phyloP scores from a whole-genome alignment of 2,329 filamentous ascomycete genomes.

The Botryotinia convoluta region DNA sequence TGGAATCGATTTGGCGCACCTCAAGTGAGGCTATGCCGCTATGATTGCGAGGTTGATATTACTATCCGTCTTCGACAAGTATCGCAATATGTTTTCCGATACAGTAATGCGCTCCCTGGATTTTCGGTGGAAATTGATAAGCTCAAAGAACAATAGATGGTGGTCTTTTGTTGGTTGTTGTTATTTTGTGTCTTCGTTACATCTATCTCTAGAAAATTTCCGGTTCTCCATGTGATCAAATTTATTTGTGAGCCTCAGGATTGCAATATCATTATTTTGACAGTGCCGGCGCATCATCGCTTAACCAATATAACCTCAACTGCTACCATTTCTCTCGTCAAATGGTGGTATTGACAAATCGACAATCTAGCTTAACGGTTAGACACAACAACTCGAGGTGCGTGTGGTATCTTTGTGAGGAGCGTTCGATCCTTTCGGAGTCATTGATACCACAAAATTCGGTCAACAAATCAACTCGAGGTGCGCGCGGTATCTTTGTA shows the following conservation, averaged over 20 bases:
- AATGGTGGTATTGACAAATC: slow-evolving; percentile 10
- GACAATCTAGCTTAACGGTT: neutral
- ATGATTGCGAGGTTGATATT: neutral
- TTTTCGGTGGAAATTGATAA: neutral
- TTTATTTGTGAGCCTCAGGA: neutral
- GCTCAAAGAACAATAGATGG: neutral
- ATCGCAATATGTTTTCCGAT: neutral
- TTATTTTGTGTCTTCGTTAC: neutral
- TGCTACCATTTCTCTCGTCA: neutral
- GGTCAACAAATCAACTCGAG: too few relatives aligned
- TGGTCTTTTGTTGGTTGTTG: neutral
- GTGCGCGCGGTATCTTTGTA: slow-evolving; percentile 1
- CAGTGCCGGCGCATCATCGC: neutral
- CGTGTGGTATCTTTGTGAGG: slow-evolving; percentile 1
- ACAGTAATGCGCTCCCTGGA: neutral
- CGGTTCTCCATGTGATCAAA: neutral
- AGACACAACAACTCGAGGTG: slow-evolving; percentile 3
- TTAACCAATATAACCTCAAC: neutral
- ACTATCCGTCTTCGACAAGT: neutral
- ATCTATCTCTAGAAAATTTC: neutral
- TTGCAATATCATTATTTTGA: neutral
- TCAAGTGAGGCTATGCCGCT: neutral
- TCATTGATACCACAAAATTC: slow-evolving; percentile 1
- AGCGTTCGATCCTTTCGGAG: slow-evolving; percentile 7
- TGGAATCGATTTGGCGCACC: neutral